Evolutionary conservation across 1,139 yeast genomes (phyloP).

Genomic region (Saccharomyces pastorianus): DNA sequence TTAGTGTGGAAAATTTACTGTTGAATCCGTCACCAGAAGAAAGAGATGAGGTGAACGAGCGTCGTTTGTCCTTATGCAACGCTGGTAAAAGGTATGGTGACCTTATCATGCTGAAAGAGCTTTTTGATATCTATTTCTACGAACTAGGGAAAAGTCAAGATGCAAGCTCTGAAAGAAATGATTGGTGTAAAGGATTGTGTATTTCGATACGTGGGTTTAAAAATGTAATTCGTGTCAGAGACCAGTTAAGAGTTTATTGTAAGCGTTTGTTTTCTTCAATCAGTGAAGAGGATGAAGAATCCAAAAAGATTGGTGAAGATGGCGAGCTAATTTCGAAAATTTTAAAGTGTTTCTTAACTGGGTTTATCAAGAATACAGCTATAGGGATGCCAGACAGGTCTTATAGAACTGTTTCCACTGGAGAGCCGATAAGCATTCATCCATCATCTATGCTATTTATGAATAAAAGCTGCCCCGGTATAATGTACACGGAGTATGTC

Average conservation of each 20-base stretch:
- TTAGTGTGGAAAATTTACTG: slow-evolving; percentile 83
- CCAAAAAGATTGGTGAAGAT: slow-evolving; percentile 8
- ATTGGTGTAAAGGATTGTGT: slow-evolving; percentile 78
- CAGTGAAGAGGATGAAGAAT: slow-evolving; percentile 23
- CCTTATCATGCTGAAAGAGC: slow-evolving; percentile 71
- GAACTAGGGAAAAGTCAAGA: slow-evolving; percentile 39
- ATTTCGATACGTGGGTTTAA: slow-evolving; percentile 73
- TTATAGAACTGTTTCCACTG: slow-evolving; percentile 73
- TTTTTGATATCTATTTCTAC: slow-evolving; percentile 52
- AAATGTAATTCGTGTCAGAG: slow-evolving; percentile 66
- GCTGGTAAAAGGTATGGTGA: slow-evolving; percentile 73
- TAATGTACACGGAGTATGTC: slow-evolving; percentile 91
- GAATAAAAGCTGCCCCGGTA: slow-evolving; percentile 73
- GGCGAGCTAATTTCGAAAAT: slow-evolving; percentile 46
- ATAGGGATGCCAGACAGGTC: slow-evolving; percentile 93
- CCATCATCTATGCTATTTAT: slow-evolving; percentile 79
- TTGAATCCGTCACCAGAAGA: slow-evolving; percentile 71
- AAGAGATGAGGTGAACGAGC: slow-evolving; percentile 66
- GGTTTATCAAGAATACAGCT: slow-evolving; percentile 81
- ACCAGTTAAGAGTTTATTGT: slow-evolving; percentile 72
- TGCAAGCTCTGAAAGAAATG: slow-evolving; percentile 37
- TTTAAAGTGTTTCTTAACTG: slow-evolving; percentile 70
- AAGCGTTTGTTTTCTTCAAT: slow-evolving; percentile 20
- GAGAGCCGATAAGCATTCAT: slow-evolving; percentile 77
- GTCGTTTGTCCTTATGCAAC: slow-evolving; percentile 56